These are phyloP conservation scores for Mercurialis annua DNA, from an alignment of 345 rosid genomes.

Conservation along the genomic window DNA sequence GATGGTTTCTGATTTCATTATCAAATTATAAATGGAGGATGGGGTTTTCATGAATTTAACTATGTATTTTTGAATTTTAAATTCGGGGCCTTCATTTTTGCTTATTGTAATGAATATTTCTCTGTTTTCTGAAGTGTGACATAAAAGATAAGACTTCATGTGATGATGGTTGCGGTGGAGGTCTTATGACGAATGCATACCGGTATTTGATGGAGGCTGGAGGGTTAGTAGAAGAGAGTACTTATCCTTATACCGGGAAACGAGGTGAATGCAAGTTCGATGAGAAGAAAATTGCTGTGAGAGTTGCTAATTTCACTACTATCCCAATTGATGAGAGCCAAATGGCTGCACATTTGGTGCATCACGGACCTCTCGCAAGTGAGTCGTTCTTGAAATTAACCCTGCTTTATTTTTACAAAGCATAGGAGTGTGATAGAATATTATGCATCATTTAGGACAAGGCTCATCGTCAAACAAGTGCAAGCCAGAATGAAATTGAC, in stretches of 20 bases:
- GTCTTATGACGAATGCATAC: conserved; percentile 90
- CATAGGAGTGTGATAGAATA: no score
- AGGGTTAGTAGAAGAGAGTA: conserved; percentile 64
- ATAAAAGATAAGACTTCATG: conserved; percentile 51
- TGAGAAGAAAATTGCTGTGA: conserved; percentile 46
- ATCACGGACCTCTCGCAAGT: conserved; percentile 80
- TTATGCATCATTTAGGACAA: no score
- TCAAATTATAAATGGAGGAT: no score
- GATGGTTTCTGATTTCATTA: no score
- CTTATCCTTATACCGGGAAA: conserved; percentile 67
- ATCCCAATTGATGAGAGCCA: conserved; percentile 66
- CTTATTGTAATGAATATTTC: no score
- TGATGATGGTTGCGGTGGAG: conserved; percentile 77
- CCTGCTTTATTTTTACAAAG: no score
- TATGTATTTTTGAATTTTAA: not conserved
- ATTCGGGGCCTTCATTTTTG: no score
- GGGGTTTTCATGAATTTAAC: not conserved
- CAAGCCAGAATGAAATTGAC: no score
- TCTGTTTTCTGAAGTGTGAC: conserved; percentile 47
- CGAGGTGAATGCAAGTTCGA: conserved; percentile 60
- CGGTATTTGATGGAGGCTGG: conserved; percentile 71
- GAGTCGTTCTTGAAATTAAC: not conserved
- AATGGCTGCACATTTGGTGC: conserved; percentile 69
- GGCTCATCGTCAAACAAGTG: no score
- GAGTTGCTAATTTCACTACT: conserved; percentile 56